Conservation (phyloP, 257 asterid genomes). For the Solanum etuberosum region DNA sequence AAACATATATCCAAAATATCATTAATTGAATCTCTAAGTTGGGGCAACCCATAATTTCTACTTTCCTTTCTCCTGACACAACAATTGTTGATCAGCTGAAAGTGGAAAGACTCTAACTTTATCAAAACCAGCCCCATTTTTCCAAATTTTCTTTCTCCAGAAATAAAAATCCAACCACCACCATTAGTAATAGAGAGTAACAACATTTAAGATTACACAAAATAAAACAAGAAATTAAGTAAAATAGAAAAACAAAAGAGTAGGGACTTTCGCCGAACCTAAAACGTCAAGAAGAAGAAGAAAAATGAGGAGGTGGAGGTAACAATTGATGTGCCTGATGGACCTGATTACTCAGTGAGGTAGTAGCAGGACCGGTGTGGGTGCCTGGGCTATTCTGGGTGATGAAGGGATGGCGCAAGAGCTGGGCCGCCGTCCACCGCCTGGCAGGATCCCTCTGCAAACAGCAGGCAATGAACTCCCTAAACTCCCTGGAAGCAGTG, state of each 20-base stretch:
- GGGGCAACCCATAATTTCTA: not conserved
- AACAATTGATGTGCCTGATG: conserved; percentile 6
- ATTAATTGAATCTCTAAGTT: not conserved
- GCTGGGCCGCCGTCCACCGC: conserved; percentile 25
- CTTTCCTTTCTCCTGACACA: not conserved
- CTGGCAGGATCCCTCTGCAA: conserved; percentile 34
- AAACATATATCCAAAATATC: not conserved
- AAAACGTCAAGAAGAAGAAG: conserved; percentile 7
- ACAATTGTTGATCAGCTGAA: not conserved
- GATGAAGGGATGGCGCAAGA: conserved; percentile 32
- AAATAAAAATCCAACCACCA: not conserved
- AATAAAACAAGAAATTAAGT: not conserved
- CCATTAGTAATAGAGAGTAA: not conserved
- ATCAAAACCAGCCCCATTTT: not conserved
- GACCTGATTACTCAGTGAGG: conserved; percentile 6
- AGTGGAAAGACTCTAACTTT: not conserved
- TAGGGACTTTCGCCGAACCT: not conserved
- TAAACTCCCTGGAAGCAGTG: conserved; percentile 51
- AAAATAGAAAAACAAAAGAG: not conserved
- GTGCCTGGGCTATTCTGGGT: conserved; percentile 6
- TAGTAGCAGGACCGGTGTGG: not conserved
- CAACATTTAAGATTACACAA: conserved; percentile 4
- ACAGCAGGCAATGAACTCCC: conserved; percentile 31
- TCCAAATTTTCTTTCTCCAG: not conserved
- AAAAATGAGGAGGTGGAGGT: conserved; percentile 17